Conservation (phyloP, 169 alveolate species). For the Plasmodium blacklocki region DNA sequence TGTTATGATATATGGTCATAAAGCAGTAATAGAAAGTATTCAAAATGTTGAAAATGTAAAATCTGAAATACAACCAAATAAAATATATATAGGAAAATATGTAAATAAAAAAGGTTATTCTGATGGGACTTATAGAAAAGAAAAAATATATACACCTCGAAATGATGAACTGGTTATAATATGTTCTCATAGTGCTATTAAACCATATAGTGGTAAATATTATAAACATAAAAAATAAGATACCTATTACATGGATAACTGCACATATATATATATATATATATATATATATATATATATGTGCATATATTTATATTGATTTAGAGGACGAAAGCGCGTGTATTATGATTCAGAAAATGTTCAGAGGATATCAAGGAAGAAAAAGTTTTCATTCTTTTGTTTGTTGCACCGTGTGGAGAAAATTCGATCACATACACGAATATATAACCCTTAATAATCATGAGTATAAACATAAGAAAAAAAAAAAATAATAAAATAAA, state of each 20-base stretch:
- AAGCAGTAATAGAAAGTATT: constrained; percentile 19
- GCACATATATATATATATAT: neutral
- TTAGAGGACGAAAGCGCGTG: constrained; percentile 59
- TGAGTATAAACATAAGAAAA: constrained; percentile 22
- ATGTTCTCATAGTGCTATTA: constrained; percentile 29
- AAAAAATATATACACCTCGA: constrained; percentile 19
- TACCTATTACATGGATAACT: neutral
- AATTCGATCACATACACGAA: constrained; percentile 63
- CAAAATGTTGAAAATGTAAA: constrained; percentile 3
- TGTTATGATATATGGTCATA: constrained; percentile 72
- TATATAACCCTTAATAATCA: constrained; percentile 40
- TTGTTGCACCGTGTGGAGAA: constrained; percentile 61
- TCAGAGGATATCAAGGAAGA: constrained; percentile 30
- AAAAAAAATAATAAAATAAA: neutral
- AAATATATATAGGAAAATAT: constrained; percentile 43
- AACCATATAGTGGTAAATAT: constrained; percentile 30
- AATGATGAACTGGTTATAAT: constrained; percentile 21
- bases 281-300: neutral
- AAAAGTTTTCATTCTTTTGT: constrained; percentile 36
- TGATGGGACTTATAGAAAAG: constrained; percentile 22
- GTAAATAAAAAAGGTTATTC: constrained; percentile 20
- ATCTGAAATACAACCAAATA: neutral
- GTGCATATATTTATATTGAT: neutral
- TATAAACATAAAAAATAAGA: neutral
- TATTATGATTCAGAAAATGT: constrained; percentile 37